Percentiles rank a stretch among this genome's conserved stretches.
Conservation (phyloP, 345 rosid genomes). For the Gossypium herbaceum region DNA sequence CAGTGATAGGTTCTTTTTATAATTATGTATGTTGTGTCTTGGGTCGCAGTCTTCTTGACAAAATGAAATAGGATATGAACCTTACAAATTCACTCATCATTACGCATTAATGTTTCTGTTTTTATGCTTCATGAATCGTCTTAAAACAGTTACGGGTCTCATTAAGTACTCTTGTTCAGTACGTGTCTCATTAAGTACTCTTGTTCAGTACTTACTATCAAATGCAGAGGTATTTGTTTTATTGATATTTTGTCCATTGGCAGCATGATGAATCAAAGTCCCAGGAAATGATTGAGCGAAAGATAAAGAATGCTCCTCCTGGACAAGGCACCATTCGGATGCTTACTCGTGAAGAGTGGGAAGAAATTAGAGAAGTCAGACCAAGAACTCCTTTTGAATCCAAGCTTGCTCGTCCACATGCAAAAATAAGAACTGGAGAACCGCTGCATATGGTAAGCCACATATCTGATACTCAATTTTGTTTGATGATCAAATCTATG, state of each 20-base stretch:
- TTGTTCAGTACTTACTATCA: neutral
- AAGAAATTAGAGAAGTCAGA: conserved; percentile 73
- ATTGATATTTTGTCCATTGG: conserved; percentile 15
- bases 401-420: conserved; percentile 85
- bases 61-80: neutral
- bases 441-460: conserved; percentile 49
- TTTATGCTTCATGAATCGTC: conserved; percentile 3
- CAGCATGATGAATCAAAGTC: conserved; percentile 77
- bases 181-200: neutral
- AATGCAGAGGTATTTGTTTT: neutral
- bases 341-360: conserved; percentile 90
- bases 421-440: conserved; percentile 80
- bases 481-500: neutral
- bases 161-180: neutral
- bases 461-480: conserved; percentile 4
- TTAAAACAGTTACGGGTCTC: neutral
- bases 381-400: conserved; percentile 97
- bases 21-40: neutral
- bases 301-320: conserved; percentile 74
- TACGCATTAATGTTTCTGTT: neutral
- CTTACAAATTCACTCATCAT: neutral
- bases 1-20: neutral
- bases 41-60: neutral
- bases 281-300: conserved; percentile 83
- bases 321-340: conserved; percentile 80